A percentile compares a stretch with the other conserved stretches of the same genome.
phyloP scores from a whole-genome alignment of 805 yeast genomes.

The Candida vaughaniae region DNA sequence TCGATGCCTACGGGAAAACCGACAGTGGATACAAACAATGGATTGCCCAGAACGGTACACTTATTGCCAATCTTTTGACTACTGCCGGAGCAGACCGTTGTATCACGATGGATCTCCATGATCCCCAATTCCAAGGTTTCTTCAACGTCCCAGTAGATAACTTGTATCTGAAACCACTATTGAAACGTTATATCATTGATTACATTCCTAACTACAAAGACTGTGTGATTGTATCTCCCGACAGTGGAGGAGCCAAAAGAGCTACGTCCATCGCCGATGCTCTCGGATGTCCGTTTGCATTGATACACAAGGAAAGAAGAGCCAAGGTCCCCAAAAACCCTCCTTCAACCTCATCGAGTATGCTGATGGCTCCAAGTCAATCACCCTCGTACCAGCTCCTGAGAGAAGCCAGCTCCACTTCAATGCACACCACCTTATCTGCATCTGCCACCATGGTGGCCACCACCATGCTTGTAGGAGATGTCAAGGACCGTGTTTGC shows the following conservation, averaged over 20 bases:
- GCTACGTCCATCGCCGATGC: slow-evolving; percentile 94
- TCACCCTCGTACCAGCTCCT: slow-evolving; percentile 15
- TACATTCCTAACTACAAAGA: slow-evolving; percentile 76
- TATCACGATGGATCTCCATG: slow-evolving; percentile 97
- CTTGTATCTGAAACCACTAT: slow-evolving; percentile 80
- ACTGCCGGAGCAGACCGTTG: slow-evolving; percentile 96
- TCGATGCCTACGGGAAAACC: slow-evolving; percentile 38
- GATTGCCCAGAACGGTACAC: slow-evolving; percentile 94
- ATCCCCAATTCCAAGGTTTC: slow-evolving; percentile 97
- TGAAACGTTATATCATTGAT: slow-evolving; percentile 79
- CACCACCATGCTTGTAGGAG: slow-evolving; percentile 95
- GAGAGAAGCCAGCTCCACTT: slow-evolving; percentile 4
- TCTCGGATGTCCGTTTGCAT: slow-evolving; percentile 83
- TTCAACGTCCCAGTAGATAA: slow-evolving; percentile 96
- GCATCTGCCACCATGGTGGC: slow-evolving; percentile 47
- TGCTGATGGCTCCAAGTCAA: slow-evolving; percentile 12
- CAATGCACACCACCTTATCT: background rate
- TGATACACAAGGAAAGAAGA: slow-evolving; percentile 91
- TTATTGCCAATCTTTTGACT: slow-evolving; percentile 82
- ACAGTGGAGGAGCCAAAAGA: slow-evolving; percentile 98
- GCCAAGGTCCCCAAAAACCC: slow-evolving; percentile 39
- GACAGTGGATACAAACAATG: slow-evolving; percentile 84
- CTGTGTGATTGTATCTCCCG: slow-evolving; percentile 94
- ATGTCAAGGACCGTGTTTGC: slow-evolving; percentile 81
- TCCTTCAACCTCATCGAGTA: slow-evolving; percentile 20